These are phyloP conservation scores for Scheffersomyces lignosus DNA, from an alignment of 805 yeast species.

Conservation along the genomic window DNA sequence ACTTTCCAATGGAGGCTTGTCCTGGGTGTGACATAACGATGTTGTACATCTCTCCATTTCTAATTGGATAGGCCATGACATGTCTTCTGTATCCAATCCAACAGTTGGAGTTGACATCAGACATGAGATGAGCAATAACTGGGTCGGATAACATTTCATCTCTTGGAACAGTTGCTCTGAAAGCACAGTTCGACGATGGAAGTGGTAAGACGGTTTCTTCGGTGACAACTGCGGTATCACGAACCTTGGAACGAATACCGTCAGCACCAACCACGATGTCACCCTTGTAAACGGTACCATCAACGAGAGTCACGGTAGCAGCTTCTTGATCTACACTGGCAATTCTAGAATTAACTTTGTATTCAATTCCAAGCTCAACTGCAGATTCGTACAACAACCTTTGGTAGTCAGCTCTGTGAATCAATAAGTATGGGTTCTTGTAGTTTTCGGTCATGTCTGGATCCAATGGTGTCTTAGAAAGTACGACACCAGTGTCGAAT, in stretches of 20 bases:
- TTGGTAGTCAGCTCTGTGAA: background rate
- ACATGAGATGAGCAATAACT: conserved; percentile 11
- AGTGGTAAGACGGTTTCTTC: conserved; percentile 8
- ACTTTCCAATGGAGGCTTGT: conserved; percentile 12
- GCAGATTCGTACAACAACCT: background rate
- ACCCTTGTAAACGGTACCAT: background rate
- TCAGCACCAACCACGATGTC: background rate
- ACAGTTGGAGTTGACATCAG: conserved; percentile 16
- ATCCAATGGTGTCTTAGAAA: background rate
- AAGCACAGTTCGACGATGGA: conserved; percentile 10
- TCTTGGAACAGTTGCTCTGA: conserved; percentile 11
- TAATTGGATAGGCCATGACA: conserved; percentile 16
- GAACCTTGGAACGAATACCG: conserved; percentile 3
- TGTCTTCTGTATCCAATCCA: conserved; percentile 18
- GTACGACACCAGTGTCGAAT: background rate
- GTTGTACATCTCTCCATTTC: conserved; percentile 14
- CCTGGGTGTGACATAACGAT: conserved; percentile 16
- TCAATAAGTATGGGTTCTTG: background rate
- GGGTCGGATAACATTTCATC: conserved; percentile 15
- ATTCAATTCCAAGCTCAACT: background rate
- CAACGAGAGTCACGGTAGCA: background rate
- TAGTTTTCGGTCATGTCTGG: background rate
- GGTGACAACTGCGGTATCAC: conserved; percentile 12
- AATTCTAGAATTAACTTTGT: background rate
- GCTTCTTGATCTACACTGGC: background rate